Base-by-base conservation (phyloP, 2,329 filamentous ascomycete species). In the Penicillium sp. region DNA sequence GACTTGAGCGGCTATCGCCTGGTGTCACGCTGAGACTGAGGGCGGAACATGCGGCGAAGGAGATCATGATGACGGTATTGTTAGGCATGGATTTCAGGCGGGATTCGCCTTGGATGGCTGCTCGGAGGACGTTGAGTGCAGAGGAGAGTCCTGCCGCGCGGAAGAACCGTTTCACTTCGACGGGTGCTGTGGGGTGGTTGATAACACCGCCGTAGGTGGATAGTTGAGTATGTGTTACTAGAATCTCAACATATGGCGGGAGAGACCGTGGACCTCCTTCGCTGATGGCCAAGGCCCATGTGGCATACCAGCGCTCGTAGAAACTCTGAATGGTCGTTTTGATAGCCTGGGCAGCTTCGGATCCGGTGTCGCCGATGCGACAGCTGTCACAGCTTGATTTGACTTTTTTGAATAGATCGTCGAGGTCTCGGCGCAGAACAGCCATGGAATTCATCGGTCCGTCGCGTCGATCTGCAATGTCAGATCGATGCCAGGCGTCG, bases 11-110 rank as follows among this genome's bases (percentile, higher is more conserved):
- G 59, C 81, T 83, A 30, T 83, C 85, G 0, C 83, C 80, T 2
- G 85, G 82, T 52, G 85, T 84, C 0, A 85, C 82, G 65, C 86
- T 88, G 4, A 90, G 80, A 10, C 85, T 84, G n/a, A 90, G 75
- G 0, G 87, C 87, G 63, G 89, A 89, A 67, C 87, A 89, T 4
- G 87, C 87, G 0, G 89, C 89, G 65, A 91, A 91, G 1, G 88
- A 89, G 13, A 92, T 90, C 89, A 92, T 92, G 65, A 91, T 90
- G 58, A 89, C 85, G 0, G 89, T 91, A 67, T 92, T 92, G 74
- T 92, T 92, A 0, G 89, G 89, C 89, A 92, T 92, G 0, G 89
- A 91, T 58, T 87, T 87, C 0, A 92, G 81, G 62, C 88, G 84
- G 0, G 82, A 79, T 70, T 92, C 89, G 37, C 89, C 89, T 73